phyloP scores from a whole-genome alignment of 2,329 filamentous ascomycete genomes.

The Dothideomycetes sp. region DNA sequence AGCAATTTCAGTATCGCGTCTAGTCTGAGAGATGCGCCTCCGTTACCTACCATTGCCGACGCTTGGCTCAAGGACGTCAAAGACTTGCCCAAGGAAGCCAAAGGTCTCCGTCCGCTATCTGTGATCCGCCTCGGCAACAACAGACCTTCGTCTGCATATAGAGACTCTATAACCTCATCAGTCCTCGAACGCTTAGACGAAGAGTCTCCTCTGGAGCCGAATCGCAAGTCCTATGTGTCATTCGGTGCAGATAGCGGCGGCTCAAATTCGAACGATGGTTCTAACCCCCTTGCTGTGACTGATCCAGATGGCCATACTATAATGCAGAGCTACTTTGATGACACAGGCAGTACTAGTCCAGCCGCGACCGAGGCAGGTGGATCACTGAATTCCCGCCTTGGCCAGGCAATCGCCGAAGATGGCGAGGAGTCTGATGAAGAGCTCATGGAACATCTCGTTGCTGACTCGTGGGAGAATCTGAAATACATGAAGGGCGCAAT shows the following conservation, averaged over 20 bases:
- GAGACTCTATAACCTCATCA: constrained; percentile 82
- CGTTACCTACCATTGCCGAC: constrained; percentile 90
- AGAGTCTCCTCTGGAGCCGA: constrained; percentile 75
- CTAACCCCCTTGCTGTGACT: constrained; percentile 63
- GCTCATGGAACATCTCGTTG: constrained; percentile 77
- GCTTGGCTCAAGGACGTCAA: constrained; percentile 65
- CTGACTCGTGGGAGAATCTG: constrained; percentile 90
- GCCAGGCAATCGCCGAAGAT: constrained; percentile 76
- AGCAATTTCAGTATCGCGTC: constrained; percentile 91
- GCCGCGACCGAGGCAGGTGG: constrained; percentile 44
- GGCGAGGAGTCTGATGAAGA: constrained; percentile 87
- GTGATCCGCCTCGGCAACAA: constrained; percentile 42
- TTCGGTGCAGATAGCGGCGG: constrained; percentile 57
- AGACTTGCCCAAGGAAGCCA: constrained; percentile 23
- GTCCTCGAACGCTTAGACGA: constrained; percentile 84
- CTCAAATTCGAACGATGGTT: constrained; percentile 47
- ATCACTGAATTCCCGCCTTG: constrained; percentile 72
- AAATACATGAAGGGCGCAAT: constrained; percentile 99
- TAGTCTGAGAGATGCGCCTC: constrained; percentile 83
- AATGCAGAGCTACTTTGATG: constrained; percentile 76
- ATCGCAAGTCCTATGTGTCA: constrained; percentile 93
- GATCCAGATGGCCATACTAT: constrained; percentile 63
- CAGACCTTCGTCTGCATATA: constrained; percentile 50
- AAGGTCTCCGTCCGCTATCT: constrained; percentile 46
- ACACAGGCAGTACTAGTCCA: constrained; percentile 59